Evolutionary conservation across 192 early-diverging fungal genomes (phyloP), one percentile per base, ranked within the genome.

Genomic region (Coemansia sp.): DNA sequence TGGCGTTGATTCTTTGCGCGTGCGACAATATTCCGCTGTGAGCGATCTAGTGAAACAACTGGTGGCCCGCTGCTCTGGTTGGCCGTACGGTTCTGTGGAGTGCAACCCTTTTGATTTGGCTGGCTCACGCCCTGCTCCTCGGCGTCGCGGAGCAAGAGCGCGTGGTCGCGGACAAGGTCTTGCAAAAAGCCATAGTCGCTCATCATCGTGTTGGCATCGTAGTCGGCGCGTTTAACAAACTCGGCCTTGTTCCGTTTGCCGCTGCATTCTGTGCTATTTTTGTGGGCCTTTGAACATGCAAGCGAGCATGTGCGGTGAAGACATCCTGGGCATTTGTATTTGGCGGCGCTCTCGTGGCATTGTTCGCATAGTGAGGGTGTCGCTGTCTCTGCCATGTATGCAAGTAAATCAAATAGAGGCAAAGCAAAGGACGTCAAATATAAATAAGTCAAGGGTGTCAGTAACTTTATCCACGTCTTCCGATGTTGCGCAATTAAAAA

Each of bases 251-350:
- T 82, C 24, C 89, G 77, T 47, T 81, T 67, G 19, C 89, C 89
- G 5, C 81, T 83, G 52, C 89, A 91, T 0, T 62, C 69, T 0
- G 77, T 83, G 22, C 80, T 54, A 10, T 54, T 43, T 53, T 89
- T 91, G 65, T 91, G 89, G 28, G 68, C 55, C 47, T 86, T 86
- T 6, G 87, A 86, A 63, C 89, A 91, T 1, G 54, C 57, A 6
- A 89, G 44, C 7, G 87, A 91, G 46, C 89, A 91, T 1, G 87
- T 85, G 31, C 77, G 77, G 32, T 68, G 54, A 21, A 66, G 52
- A 42, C 89, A 91, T n/a, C 85, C 73, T 16, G 89, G 89, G 54
- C 89, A 91, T 54, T 82, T 86, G 71, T 91, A 91, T 58, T 86
- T 88, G 22, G 70, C 75, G 5, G 54, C 32, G 24, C 64, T 42